Conservation (phyloP, 2,329 filamentous ascomycete genomes). For the Fusarium sp. region DNA sequence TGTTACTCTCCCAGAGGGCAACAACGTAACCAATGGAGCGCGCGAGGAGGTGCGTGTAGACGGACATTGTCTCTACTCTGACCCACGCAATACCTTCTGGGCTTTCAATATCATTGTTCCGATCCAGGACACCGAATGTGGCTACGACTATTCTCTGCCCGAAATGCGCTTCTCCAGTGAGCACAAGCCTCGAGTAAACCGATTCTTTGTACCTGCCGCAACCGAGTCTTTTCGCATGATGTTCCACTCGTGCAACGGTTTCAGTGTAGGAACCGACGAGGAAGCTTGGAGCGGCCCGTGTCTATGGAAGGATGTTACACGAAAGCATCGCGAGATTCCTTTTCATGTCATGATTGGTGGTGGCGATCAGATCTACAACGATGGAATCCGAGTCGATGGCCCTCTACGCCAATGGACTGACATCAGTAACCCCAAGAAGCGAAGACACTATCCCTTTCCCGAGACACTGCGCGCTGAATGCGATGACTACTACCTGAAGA, state of each 20-base stretch:
- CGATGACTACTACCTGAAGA: slow-evolving; percentile 90
- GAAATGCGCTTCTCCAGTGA: slow-evolving; percentile 70
- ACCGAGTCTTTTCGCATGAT: slow-evolving; percentile 96
- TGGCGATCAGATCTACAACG: slow-evolving; percentile 97
- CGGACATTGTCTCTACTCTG: slow-evolving; percentile 70
- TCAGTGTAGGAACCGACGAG: slow-evolving; percentile 87
- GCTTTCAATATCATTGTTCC: slow-evolving; percentile 85
- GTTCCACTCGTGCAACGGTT: slow-evolving; percentile 99
- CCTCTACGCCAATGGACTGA: slow-evolving; percentile 85
- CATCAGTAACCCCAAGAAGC: slow-evolving; percentile 84
- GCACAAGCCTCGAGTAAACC: slow-evolving; percentile 69
- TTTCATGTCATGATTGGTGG: slow-evolving; percentile 97
- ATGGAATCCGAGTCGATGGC: slow-evolving; percentile 86
- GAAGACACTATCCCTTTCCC: slow-evolving; percentile 81
- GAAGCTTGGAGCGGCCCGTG: slow-evolving; percentile 90
- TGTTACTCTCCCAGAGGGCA: slow-evolving; percentile 44
- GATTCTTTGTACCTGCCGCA: slow-evolving; percentile 85
- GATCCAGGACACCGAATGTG: slow-evolving; percentile 74
- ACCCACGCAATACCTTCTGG: slow-evolving; percentile 86
- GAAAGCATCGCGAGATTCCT: slow-evolving; percentile 80
- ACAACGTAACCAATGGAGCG: slow-evolving; percentile 45
- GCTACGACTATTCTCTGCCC: slow-evolving; percentile 82
- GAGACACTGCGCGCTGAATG: slow-evolving; percentile 82
- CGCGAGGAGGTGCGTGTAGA: slow-evolving; percentile 57
- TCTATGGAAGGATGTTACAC: slow-evolving; percentile 92